Conservation (phyloP, 2,329 filamentous ascomycete genomes). For the Scytalidium lignicola region DNA sequence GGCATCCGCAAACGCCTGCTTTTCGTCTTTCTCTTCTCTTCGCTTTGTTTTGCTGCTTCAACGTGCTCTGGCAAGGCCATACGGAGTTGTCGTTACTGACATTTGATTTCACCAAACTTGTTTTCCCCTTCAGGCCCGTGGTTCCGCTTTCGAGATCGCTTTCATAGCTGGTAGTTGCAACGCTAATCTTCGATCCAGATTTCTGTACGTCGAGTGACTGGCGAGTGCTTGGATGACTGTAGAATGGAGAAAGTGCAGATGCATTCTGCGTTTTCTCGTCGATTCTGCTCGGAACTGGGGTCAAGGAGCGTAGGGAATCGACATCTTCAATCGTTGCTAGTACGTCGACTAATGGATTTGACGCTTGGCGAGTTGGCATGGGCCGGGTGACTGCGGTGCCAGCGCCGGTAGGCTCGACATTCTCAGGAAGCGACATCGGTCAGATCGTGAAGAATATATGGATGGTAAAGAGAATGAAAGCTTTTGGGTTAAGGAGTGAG, state of each 20-base stretch:
- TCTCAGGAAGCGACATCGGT: too few relatives aligned
- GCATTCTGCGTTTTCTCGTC: background rate
- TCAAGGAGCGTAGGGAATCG: constrained; percentile 12
- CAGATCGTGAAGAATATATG: too few relatives aligned
- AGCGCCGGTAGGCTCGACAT: too few relatives aligned
- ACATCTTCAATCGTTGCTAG: constrained; percentile 14
- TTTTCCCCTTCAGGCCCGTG: too few relatives aligned
- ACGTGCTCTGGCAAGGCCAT: constrained; percentile 47
- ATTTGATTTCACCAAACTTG: background rate
- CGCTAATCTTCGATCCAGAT: constrained; percentile 11
- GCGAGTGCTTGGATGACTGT: constrained; percentile 11
- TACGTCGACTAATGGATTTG: constrained; percentile 1
- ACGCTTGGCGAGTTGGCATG: constrained; percentile 4
- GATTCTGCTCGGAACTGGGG: constrained; percentile 2
- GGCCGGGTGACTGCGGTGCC: constrained; percentile 9
- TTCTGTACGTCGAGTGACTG: constrained; percentile 15
- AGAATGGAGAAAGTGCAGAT: constrained; percentile 12
- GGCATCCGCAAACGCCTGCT: constrained; percentile 40
- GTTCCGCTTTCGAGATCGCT: constrained; percentile 12
- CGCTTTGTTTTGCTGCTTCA: constrained; percentile 54
- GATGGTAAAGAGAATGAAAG: too few relatives aligned
- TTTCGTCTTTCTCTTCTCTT: constrained; percentile 50
- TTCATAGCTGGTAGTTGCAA: constrained; percentile 5
- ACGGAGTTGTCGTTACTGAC: constrained; percentile 45
- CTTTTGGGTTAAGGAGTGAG: too few relatives aligned